phyloP scores from a whole-genome alignment of 1,284 basidiomycete genomes.

The Fistulinella cinereoalba region DNA sequence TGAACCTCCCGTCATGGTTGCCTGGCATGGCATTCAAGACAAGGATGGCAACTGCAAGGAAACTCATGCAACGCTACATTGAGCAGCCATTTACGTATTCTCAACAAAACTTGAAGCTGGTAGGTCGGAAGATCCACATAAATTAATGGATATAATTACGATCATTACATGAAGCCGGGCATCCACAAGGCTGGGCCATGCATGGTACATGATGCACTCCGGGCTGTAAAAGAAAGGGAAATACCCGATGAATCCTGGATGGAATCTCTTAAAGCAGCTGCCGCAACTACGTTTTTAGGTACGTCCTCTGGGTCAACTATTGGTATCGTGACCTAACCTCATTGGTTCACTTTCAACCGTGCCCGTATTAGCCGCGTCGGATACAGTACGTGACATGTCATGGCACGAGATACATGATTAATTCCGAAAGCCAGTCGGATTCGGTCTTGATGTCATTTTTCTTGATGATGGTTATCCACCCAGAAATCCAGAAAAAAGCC shows the following conservation, averaged over 20 bases:
- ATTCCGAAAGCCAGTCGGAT: slow-evolving; percentile 1
- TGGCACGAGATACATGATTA: neutral
- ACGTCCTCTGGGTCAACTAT: neutral
- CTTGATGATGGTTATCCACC: slow-evolving; percentile 35
- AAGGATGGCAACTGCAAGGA: neutral
- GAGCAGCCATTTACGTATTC: slow-evolving; percentile 8
- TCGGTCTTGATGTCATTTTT: slow-evolving; percentile 27
- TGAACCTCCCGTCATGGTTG: slow-evolving; percentile 12
- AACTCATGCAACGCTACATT: neutral
- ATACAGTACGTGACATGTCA: slow-evolving; percentile 6
- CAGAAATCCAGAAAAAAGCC: slow-evolving; percentile 26
- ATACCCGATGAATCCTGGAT: neutral
- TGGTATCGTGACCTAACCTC: neutral
- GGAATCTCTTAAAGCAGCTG: slow-evolving; percentile 9
- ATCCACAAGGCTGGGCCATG: neutral
- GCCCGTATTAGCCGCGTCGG: slow-evolving; percentile 9
- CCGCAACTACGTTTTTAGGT: slow-evolving; percentile 15
- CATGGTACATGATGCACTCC: slow-evolving; percentile 14
- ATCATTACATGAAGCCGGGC: neutral
- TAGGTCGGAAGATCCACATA: neutral
- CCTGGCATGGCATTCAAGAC: slow-evolving; percentile 14
- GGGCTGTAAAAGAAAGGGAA: neutral
- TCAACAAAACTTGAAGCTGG: slow-evolving; percentile 1
- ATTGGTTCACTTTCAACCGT: neutral
- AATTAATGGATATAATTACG: neutral